A percentile compares a stretch with the other conserved stretches of the same genome.
Evolutionary conservation across 768 basidiomycete genomes (phyloP).

Genomic region (Coprinopsis cinerea): DNA sequence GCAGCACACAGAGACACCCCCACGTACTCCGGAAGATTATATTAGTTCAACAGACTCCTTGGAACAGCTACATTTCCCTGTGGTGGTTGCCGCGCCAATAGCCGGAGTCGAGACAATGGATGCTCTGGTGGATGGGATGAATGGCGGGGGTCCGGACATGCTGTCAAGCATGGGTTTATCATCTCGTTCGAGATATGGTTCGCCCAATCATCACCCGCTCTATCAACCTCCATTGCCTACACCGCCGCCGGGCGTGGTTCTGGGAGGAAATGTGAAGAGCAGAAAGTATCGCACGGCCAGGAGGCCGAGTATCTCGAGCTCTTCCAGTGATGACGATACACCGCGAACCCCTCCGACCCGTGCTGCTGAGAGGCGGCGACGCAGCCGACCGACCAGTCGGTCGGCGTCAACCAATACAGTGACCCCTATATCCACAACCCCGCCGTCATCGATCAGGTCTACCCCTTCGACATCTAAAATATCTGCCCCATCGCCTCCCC

Average conservation of each 20-base stretch:
- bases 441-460: constrained; percentile 8
- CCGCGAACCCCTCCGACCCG: constrained; percentile 19
- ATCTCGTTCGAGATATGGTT: constrained; percentile 47
- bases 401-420: constrained; percentile 19
- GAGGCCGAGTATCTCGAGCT: constrained; percentile 25
- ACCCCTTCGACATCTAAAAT: background rate
- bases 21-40: constrained; percentile 59
- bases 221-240: constrained; percentile 81
- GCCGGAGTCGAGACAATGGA: constrained; percentile 84
- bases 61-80: constrained; percentile 43
- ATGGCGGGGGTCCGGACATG: constrained; percentile 55
- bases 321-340: constrained; percentile 49
- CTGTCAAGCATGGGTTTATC: constrained; percentile 36
- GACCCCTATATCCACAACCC: constrained; percentile 8
- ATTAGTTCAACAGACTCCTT: constrained; percentile 34
- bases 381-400: constrained; percentile 24
- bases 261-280: constrained; percentile 44
- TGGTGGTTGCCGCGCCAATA: constrained; percentile 70
- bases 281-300: constrained; percentile 25
- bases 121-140: constrained; percentile 87
- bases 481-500: background rate
- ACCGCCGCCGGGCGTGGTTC: constrained; percentile 72
- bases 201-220: constrained; percentile 63
- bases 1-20: constrained; percentile 64
- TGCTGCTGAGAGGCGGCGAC: constrained; percentile 30